These are phyloP conservation scores for Iberis pinnata DNA, from an alignment of 345 rosid species.

Conservation along the genomic window DNA sequence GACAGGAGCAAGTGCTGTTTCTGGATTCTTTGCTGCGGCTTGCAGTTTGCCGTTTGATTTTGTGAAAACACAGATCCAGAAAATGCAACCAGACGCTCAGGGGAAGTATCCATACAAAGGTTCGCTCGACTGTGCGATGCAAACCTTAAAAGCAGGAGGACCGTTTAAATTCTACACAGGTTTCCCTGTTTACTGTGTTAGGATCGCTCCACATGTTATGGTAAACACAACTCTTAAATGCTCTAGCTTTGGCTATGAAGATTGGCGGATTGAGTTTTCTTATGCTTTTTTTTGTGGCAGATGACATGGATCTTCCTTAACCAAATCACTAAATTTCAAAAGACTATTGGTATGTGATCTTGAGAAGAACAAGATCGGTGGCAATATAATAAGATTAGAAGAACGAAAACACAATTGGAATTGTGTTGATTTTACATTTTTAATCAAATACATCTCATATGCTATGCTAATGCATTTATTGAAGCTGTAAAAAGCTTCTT, in stretches of 20 bases:
- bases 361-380: neutral
- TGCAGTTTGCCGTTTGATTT: conserved; percentile 96
- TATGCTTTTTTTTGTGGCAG: conserved; percentile 45
- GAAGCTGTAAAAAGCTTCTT: too few relatives aligned
- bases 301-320: conserved; percentile 98
- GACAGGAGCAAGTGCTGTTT: conserved; percentile 84
- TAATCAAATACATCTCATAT: conserved; percentile 13
- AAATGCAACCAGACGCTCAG: conserved; percentile 95
- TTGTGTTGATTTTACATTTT: conserved; percentile 27
- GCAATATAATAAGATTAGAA: conserved; percentile 19
- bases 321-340: conserved; percentile 69
- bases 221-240: conserved; percentile 35
- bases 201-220: conserved; percentile 99
- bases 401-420: conserved; percentile 24
- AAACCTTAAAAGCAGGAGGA: conserved; percentile 82
- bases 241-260: neutral
- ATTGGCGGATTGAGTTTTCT: neutral
- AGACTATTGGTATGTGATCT: conserved; percentile 44
- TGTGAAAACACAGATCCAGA: conserved; percentile 98
- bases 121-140: conserved; percentile 72
- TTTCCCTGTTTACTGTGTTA: conserved; percentile 87
- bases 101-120: conserved; percentile 92
- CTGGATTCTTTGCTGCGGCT: conserved; percentile 89
- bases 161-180: conserved; percentile 91
- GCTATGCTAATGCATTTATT: too few relatives aligned